Evolutionary conservation across 768 basidiomycete species (phyloP), one percentile per base, ranked within the genome.

Genomic region (Naganishia friedmannii): DNA sequence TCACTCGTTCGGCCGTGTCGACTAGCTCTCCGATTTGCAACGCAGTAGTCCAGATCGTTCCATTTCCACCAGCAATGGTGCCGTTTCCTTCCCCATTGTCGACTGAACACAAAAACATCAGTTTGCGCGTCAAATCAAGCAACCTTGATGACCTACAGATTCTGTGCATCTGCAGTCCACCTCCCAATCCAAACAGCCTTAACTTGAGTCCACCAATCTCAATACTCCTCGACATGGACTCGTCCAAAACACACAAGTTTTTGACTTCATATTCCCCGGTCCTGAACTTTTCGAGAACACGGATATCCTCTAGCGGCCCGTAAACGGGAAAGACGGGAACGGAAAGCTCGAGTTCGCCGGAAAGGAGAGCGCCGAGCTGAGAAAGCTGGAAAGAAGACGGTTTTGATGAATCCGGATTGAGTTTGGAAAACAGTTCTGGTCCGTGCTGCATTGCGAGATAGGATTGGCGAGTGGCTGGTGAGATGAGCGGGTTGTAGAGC

Each of bases 11-110:
- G 0, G 96, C 92, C 2, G 94, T 98, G 81, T 98, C 96, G 56
- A 98, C 90, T 63, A 99, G 89, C 81, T 99, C 95, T 70, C 96
- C 96, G 48, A 99, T 91, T 81, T 99, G 96, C 29, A 99, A 86
- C 5, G 92, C 91, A 0, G 95, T 98, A 0, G 92, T 91, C 96
- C 96, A 99, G 89, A 98, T 95, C 23, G 94, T 98, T 34, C 96
- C 96, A 77, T 92, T 90, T 1, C 93, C 96, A 42, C 96, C 96
- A 0, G 96, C 95, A 73, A 99, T 96, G n/a, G 95, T 97, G 13
- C 92, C 94, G 54, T 84, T 88, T 3, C 94, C 95, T 57, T 95
- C 92, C 0, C 95, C 78, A 81, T 70, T 70, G 34, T 72, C 73
- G 66, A 67, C 70, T 74, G 26, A 31, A 12, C 29, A 37, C 26